Base-by-base conservation (phyloP, 75 land plant genomes). In the Sequoia sempervirens region DNA sequence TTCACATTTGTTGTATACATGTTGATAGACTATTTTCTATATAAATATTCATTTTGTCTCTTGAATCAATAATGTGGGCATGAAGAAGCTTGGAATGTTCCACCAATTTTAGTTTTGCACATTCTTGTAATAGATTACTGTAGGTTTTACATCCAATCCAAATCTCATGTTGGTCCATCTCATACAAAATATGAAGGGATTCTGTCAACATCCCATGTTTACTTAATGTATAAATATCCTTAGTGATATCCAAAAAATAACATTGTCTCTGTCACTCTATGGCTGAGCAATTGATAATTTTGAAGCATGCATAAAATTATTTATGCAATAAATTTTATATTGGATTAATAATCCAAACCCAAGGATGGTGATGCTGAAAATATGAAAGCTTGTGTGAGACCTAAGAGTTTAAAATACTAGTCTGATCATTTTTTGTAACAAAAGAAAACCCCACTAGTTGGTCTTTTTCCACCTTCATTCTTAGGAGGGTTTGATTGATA, bases 1-100 rank as follows among this genome's bases (percentile, higher is more conserved):
- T 1, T 86, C 89, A 50, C 84, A 88, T 84, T 87, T 87, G 41
- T 83, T 85, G 61, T 85, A 66, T 91, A 91, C 92, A 91, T 86
- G 41, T 84, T 81, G 23, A 93, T 79, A 93, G 83, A 79, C 86
- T 88, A 36, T 89, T 91, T 34, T 50, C 73, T 32, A 88, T 78
- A 82, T 87, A 90, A 4, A 86, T 76, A 74, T 87, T 88, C 0
- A 86, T 84, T 15, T 79, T 84, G 66, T 87, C 75, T 4, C 80
- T 37, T n/a, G 85, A 47, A 18, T 75, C 81, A 45, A 93, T 82
- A 18, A 92, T 85, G 73, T 89, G 91, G 75, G 82, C 80, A 83
- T 93, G 93, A n/a, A 87, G 83, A 4, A 82, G 69, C 76, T 91
- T 90, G 43, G 90, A 91, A 38, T 76, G 75, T 79, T 73, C 32